phyloP scores from a whole-genome alignment of 495 filamentous ascomycete species.

The Parathielavia appendiculata region DNA sequence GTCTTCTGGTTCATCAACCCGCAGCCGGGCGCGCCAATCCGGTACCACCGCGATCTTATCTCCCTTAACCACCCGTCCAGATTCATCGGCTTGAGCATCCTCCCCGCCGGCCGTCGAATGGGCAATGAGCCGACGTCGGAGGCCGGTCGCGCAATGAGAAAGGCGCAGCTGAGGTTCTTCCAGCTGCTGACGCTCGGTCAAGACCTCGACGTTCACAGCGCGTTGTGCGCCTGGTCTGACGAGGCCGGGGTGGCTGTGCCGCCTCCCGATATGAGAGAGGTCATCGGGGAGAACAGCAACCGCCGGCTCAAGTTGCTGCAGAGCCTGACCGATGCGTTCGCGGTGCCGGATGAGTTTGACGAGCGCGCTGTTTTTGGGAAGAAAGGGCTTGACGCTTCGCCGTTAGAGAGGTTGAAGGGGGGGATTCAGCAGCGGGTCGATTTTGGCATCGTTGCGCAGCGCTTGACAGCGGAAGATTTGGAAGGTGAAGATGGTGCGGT shows the following conservation, averaged over 20 bases:
- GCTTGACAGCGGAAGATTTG: conserved; percentile 1
- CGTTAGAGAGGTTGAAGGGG: background rate
- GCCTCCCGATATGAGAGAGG: conserved; percentile 11
- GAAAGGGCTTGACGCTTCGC: background rate
- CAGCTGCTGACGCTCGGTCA: conserved; percentile 30
- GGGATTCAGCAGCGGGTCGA: conserved; percentile 6
- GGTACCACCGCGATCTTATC: conserved; percentile 24
- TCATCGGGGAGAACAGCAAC: background rate
- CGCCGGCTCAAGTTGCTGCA: conserved; percentile 10
- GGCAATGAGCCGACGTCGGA: conserved; percentile 1
- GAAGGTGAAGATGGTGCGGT: background rate
- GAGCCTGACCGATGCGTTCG: conserved; percentile 19
- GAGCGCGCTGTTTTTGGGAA: conserved; percentile 17
- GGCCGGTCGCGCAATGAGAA: conserved; percentile 7
- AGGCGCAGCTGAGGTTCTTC: conserved; percentile 25
- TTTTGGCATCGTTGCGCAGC: conserved; percentile 12
- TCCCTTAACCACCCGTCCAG: conserved; percentile 12
- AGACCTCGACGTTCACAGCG: conserved; percentile 23
- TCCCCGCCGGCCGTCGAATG: conserved; percentile 18
- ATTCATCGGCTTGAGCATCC: conserved; percentile 22
- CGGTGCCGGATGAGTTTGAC: conserved; percentile 29
- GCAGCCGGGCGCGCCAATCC: conserved; percentile 16
- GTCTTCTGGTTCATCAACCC: conserved; percentile 31
- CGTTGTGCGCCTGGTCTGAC: conserved; percentile 31
- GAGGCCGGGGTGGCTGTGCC: conserved; percentile 1